Evolutionary conservation across 768 basidiomycete species (phyloP), one percentile per base, ranked within the genome.

Genomic region (Gymnopilus dilepis): DNA sequence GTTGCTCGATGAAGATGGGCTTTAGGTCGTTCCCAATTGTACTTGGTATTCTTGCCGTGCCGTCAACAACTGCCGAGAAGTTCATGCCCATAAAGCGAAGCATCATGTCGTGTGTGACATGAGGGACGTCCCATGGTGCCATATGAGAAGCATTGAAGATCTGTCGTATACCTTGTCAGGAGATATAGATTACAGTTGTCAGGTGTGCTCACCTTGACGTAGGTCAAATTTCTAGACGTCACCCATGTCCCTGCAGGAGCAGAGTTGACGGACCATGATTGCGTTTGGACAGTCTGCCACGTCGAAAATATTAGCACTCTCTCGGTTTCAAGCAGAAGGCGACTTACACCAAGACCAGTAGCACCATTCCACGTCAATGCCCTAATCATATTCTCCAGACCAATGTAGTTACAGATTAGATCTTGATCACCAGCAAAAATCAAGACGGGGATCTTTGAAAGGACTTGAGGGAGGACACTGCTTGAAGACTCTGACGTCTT

Each of bases 391-490:
- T 82, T 83, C 75, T 98, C 95, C 61, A 94, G 80, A 3, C 97
- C 97, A 54, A 96, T 81, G 73, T 97, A 91, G 73, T 99, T 99
- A 79, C 97, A 99, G 63, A 99, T 97, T 42, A 95, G 78, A 73
- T 99, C 97, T 73, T 98, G 92, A 72, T 97, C 95, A 6, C 97
- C 97, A 0, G 88, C 94, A 67, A 97, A 99, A 47, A 99, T 80
- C 65, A 99, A 72, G n/a, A 98, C 84, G 0, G 90, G 89, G 19
- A 99, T 89, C 63, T 83, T 83, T 64, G 89, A 86, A 30, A 98
- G 81, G 2, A 99, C 80, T 6, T 79, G 77, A 0, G 97, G 97
- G 1, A 99, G 72, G 43, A 97, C 78, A 0, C 82, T 83, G 60
- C 96, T 84, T 0, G 92, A 82, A 0, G 97, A 90, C 15, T 86